These are phyloP conservation scores for Saccharum officinarum DNA, from an alignment of 176 grass and related monocot species.

Conservation along the genomic window DNA sequence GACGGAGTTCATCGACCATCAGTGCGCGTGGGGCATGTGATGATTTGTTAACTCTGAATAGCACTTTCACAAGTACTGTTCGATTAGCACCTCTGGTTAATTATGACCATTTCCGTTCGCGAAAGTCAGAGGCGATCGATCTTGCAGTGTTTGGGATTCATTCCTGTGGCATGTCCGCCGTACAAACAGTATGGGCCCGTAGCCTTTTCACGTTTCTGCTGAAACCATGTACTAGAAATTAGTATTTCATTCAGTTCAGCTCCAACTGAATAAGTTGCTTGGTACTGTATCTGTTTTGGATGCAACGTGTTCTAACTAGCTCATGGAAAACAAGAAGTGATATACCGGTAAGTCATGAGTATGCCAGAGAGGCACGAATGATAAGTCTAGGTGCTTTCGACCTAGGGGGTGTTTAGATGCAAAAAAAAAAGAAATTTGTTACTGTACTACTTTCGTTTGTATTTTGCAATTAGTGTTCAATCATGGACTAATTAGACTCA, in stretches of 20 bases:
- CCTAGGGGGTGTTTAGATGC: too few species aligned
- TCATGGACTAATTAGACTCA: too few species aligned
- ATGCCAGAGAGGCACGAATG: neutral
- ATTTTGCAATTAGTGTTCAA: too few species aligned
- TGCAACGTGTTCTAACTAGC: neutral
- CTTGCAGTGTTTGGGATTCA: neutral
- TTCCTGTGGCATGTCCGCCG: neutral
- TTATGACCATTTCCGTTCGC: neutral
- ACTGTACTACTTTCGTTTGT: too few species aligned
- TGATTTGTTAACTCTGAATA: neutral
- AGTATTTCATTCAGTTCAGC: neutral
- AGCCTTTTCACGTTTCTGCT: neutral
- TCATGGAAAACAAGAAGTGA: neutral
- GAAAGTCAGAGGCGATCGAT: neutral
- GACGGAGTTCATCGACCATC: neutral
- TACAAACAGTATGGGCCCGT: neutral
- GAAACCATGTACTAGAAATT: neutral
- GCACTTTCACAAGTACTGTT: neutral
- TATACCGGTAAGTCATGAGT: too few species aligned
- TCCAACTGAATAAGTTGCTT: neutral
- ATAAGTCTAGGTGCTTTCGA: neutral
- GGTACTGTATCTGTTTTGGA: too few species aligned
- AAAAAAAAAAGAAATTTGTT: too few species aligned
- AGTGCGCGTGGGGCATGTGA: neutral
- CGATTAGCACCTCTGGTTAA: neutral